A percentile compares a stretch with the other conserved stretches of the same genome.
Conservation (phyloP, 148 eudicot genomes). For the Dianthus caryophyllus region DNA sequence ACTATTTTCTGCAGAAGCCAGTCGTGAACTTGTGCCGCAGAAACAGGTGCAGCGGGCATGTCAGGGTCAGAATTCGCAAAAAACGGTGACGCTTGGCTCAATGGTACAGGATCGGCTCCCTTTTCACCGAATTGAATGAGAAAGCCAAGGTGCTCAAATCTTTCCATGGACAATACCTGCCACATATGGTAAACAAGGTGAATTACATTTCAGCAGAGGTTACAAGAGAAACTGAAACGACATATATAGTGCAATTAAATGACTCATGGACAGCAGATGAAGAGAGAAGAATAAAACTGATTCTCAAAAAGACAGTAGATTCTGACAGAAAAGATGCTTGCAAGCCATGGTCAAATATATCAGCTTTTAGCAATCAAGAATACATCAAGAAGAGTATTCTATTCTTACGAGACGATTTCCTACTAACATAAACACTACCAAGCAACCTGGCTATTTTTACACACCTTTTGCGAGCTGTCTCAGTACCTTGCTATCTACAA, state of each 20-base stretch:
- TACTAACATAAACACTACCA: neutral
- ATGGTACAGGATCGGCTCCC: slow-evolving; percentile 64
- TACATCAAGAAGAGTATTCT: neutral
- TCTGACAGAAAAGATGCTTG: neutral
- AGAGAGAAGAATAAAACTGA: neutral
- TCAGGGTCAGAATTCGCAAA: slow-evolving; percentile 98
- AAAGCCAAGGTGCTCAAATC: slow-evolving; percentile 84
- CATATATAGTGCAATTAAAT: neutral
- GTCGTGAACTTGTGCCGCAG: slow-evolving; percentile 79
- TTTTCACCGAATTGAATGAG: slow-evolving; percentile 78
- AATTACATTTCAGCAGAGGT: neutral
- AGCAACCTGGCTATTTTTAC: neutral
- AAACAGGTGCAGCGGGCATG: slow-evolving; percentile 97
- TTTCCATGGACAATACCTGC: slow-evolving; percentile 90
- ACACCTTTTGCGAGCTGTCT: neutral
- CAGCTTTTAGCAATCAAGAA: neutral
- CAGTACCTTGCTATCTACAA: neutral
- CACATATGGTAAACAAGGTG: neutral
- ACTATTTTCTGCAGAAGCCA: slow-evolving; percentile 80
- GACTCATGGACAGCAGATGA: neutral
- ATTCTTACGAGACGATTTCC: neutral
- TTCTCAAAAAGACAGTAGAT: neutral
- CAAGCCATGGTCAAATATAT: neutral
- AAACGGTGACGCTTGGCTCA: slow-evolving; percentile 85
- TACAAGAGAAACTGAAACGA: neutral